Percentiles rank a stretch among this genome's conserved stretches.
Conservation (phyloP, 2,329 filamentous ascomycete species). For the Didymella exigua region DNA sequence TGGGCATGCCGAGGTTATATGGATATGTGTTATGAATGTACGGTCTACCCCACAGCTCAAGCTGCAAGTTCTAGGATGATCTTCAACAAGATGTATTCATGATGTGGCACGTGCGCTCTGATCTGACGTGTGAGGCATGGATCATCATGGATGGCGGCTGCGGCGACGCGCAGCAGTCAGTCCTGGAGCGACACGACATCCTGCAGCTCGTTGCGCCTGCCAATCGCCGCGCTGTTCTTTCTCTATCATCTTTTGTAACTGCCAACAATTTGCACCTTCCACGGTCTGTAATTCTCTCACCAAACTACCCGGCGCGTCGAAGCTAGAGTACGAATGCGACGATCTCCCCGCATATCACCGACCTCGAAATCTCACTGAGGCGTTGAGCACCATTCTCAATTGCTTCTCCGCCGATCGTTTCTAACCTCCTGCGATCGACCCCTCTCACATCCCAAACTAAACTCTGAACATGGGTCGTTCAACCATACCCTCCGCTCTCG, state of each 20-base stretch:
- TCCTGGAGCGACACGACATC: slow-evolving; percentile 8
- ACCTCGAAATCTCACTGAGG: not conserved
- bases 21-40: slow-evolving; percentile 41
- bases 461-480: slow-evolving; percentile 42
- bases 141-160: not conserved
- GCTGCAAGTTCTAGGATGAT: too few relatives aligned
- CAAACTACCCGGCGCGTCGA: not conserved
- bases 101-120: slow-evolving; percentile 14
- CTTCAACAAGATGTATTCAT: too few relatives aligned
- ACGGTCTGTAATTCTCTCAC: not conserved
- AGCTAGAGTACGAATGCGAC: slow-evolving; percentile 15
- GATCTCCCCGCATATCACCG: slow-evolving; percentile 21
- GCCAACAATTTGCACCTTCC: not conserved
- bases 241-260: not conserved
- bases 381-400: not conserved
- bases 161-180: slow-evolving; percentile 3
- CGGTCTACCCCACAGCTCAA: slow-evolving; percentile 10
- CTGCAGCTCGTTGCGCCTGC: slow-evolving; percentile 6
- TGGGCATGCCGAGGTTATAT: slow-evolving; percentile 19
- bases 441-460: not conserved
- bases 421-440: not conserved
- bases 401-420: not conserved
- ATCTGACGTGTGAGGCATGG: slow-evolving; percentile 18
- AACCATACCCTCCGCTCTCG: slow-evolving; percentile 43
- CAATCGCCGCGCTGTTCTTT: not conserved